These are phyloP conservation scores for Kalmusia sp. DNA, from an alignment of 2,329 filamentous ascomycete species.

Conservation along the genomic window DNA sequence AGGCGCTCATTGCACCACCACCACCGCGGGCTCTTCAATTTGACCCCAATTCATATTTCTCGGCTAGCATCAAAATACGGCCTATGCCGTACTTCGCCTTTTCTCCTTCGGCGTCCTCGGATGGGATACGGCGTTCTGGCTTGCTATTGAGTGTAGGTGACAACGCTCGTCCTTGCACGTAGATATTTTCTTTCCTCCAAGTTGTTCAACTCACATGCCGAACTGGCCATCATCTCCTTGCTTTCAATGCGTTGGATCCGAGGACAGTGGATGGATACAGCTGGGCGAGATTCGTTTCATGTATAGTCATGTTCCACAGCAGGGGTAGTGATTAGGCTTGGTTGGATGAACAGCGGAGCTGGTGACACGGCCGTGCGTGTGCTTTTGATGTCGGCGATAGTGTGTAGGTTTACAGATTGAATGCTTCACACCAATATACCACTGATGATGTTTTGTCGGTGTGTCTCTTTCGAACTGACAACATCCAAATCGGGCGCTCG, in stretches of 20 bases:
- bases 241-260: not conserved
- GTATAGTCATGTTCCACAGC: slow-evolving; percentile 1
- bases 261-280: not conserved
- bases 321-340: not conserved
- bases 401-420: slow-evolving; percentile 7
- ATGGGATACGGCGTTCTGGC: slow-evolving; percentile 26
- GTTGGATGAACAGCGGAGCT: not conserved
- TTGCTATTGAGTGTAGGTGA: slow-evolving; percentile 11
- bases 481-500: too few relatives aligned
- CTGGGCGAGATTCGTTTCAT: slow-evolving; percentile 1
- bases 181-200: slow-evolving; percentile 1
- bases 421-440: not conserved
- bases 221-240: slow-evolving; percentile 10
- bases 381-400: not conserved
- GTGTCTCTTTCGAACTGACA: too few relatives aligned
- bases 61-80: slow-evolving; percentile 26
- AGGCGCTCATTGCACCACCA: slow-evolving; percentile 6
- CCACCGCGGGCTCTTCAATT: slow-evolving; percentile 7
- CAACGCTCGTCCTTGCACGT: not conserved
- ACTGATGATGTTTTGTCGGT: not conserved
- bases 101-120: slow-evolving; percentile 14
- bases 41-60: slow-evolving; percentile 10
- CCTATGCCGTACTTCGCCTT: slow-evolving; percentile 19
- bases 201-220: slow-evolving; percentile 5
- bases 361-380: not conserved